Evolutionary conservation across 768 basidiomycete species (phyloP).

Genomic region (Exidia glandulosa): DNA sequence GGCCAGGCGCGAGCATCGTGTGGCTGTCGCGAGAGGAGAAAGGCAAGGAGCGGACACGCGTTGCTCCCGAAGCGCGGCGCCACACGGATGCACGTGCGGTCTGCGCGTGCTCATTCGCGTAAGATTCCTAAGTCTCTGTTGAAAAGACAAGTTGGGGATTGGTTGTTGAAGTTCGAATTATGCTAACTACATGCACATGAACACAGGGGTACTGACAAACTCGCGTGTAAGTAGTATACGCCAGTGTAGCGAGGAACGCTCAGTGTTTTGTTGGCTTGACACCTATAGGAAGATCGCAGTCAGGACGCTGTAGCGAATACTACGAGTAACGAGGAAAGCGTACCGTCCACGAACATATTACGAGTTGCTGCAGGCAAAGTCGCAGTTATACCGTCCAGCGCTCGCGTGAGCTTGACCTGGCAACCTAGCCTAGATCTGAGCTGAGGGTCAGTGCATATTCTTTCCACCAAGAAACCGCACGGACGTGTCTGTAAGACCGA

Average conservation of each 20-base stretch:
- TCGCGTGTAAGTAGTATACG: too few relatives aligned
- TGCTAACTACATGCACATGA: too few relatives aligned
- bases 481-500: constrained; percentile 91
- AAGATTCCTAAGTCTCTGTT: too few relatives aligned
- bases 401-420: constrained; percentile 55
- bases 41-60: neutral
- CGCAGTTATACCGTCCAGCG: constrained; percentile 77
- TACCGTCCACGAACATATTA: constrained; percentile 96
- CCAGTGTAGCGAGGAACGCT: constrained; percentile 20
- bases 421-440: constrained; percentile 37
- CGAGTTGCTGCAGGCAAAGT: constrained; percentile 82
- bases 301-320: neutral
- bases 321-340: neutral
- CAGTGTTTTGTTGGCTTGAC: constrained; percentile 43
- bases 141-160: too few relatives aligned
- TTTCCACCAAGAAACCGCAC: neutral
- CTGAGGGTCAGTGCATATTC: neutral
- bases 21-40: neutral
- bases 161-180: too few relatives aligned
- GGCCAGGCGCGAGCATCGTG: too few relatives aligned
- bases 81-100: neutral
- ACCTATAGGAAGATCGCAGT: constrained; percentile 17
- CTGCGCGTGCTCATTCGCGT: too few relatives aligned
- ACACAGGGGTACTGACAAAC: too few relatives aligned
- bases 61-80: neutral